Conservation (phyloP, 345 rosid species). For the Ceriops zippeliana region DNA sequence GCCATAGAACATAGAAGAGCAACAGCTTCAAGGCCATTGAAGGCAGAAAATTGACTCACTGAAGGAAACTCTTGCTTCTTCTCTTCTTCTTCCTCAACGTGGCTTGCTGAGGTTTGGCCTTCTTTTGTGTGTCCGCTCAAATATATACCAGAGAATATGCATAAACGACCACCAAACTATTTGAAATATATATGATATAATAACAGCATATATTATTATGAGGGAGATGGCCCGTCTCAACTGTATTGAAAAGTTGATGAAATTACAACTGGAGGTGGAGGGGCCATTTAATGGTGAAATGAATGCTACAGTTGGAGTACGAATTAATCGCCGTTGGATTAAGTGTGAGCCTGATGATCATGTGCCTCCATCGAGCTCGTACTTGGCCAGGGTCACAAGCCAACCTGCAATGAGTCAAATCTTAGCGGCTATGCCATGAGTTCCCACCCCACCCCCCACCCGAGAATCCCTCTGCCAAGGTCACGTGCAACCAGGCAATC, state of each 20-base stretch:
- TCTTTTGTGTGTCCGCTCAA: conserved; percentile 6
- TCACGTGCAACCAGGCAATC: too few relatives aligned
- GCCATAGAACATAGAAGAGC: conserved; percentile 11
- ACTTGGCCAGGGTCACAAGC: too few relatives aligned
- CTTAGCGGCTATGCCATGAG: too few relatives aligned
- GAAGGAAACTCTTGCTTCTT: neutral
- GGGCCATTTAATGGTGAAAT: conserved; percentile 14
- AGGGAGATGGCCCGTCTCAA: neutral
- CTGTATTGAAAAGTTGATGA: conserved; percentile 1
- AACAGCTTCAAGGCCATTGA: conserved; percentile 16
- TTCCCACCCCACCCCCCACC: too few relatives aligned
- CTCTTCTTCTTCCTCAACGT: conserved; percentile 7
- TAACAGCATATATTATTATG: too few relatives aligned
- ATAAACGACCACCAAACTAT: neutral
- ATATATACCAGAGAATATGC: neutral
- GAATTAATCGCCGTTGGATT: conserved; percentile 1
- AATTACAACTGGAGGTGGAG: conserved; percentile 1
- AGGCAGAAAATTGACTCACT: neutral
- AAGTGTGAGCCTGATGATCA: neutral
- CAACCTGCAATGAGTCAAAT: too few relatives aligned
- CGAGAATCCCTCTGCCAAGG: too few relatives aligned
- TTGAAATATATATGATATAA: neutral
- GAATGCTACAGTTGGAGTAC: conserved; percentile 6
- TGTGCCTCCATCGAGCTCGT: neutral
- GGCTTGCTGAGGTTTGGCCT: conserved; percentile 29